Evolutionary conservation across 305 asterid species (phyloP), one percentile per base, ranked within the genome.

Genomic region (Solanum aculeatissimum): DNA sequence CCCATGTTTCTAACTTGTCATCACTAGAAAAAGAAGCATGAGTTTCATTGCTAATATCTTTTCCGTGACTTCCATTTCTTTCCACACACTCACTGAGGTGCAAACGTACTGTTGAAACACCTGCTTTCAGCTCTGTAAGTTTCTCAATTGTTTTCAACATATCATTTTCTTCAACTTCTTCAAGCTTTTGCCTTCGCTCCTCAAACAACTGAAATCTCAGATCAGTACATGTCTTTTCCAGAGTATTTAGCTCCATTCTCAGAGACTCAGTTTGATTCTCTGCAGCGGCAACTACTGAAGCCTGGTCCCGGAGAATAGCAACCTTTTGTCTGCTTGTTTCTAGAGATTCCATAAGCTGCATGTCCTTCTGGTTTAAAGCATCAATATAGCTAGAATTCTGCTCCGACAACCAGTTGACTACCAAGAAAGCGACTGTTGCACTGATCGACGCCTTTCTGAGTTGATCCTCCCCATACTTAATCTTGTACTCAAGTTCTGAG

Each of bases 381-480:
- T 87, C 95, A 81, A 86, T 86, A 89, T 86, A 80, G 83, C 84
- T 81, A 65, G 92, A 89, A 74, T 94, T 94, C 86, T 89, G 74
- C 89, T 95, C 98, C 86, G 89, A 90, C 85, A 97, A 88, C 92
- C 97, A 83, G 87, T 93, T 93, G 84, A 95, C 94, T 65, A 93
- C 88, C 88, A 97, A 89, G 51, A 95, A 89, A 65, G 97, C 96
- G 82, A 92, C 97, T 69, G 94, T 88, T 79, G 99, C 97, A 93
- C 97, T 94, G 87, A 90, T 87, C 43, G 98, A 90, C 71, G 97
- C 72, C 70, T 75, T 86, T 87, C 87, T 89, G 79, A 95, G 92
- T 85, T 88, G 91, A 86, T 90, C 91, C 87, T 92, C 86, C 49
- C 95, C 92, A 49, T 85, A 88, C 90, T 85, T 89, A 27, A 91